Base-by-base conservation (phyloP, 1,284 basidiomycete genomes). In the Kalmanozyma brasiliensis region DNA sequence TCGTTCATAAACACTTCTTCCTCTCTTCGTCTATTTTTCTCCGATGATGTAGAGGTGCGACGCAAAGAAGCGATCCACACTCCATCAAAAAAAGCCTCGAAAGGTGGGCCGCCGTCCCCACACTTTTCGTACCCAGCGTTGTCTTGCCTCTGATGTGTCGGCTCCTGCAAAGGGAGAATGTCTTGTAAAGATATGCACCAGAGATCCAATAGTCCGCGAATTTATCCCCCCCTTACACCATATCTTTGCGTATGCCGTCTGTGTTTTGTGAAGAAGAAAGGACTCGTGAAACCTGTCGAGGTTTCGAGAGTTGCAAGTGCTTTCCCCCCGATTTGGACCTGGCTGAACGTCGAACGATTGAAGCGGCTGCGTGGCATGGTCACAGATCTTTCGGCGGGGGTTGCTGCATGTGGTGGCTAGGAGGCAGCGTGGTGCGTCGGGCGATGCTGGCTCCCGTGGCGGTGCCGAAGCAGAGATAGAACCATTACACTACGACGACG, bases 81-180 rank as follows among this genome's bases (percentile, higher is more conserved):
- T 41, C 20, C 37, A 33, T 38, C 53, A 34, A 20, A 56, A 70
- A 64, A 64, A 64, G 57, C 67, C 67, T 70, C 62, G 61, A 65
- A 63, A 57, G 62, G 6, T 29, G 26, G 11, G 26, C 11, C 33
- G 49, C 23, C 13, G 14, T 33, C 41, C n/a, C 20, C 14, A 45
- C 1, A 30, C 19, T 16, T 23, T 13, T 36, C 46, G 52, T 43
- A 34, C 38, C 46, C 56, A 70, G 68, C 68, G 68, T 71, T 71
- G 68, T 71, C 68, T 71, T 71, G 68, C 68, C 68, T 71, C 68
- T 71, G 68, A 62, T 71, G 68, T 71, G 62, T 47, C 68, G 68
- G 68, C 68, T 71, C 68, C 66, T 55, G 58, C 46, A 23, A 44
- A 60, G 49, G 63, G 68, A 66, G 68, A 71, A 66, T 66, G 62